phyloP scores from a whole-genome alignment of 768 basidiomycete species.

The Lenzites betulinus region DNA sequence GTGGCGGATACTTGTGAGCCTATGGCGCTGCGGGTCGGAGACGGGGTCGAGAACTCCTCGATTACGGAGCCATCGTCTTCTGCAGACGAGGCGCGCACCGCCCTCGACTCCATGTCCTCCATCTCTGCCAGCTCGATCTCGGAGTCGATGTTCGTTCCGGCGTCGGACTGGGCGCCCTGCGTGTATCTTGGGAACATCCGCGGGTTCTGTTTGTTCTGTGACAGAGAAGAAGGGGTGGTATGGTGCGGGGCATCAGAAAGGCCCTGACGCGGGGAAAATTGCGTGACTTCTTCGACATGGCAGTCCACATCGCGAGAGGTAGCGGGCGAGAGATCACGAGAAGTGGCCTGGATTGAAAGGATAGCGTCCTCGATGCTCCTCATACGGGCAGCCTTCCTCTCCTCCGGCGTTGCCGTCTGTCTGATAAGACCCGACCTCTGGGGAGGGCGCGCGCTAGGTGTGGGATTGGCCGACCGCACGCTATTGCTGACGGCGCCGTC shows the following conservation, averaged over 20 bases:
- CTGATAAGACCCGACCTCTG: background rate
- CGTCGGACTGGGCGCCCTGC: conserved; percentile 6
- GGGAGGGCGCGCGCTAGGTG: conserved; percentile 1
- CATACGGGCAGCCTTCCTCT: conserved; percentile 6
- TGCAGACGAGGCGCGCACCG: conserved; percentile 10
- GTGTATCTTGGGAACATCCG: background rate
- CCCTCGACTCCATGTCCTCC: conserved; percentile 16
- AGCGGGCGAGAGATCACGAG: conserved; percentile 5
- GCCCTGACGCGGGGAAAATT: background rate
- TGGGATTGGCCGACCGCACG: background rate
- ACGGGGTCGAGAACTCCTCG: conserved; percentile 7
- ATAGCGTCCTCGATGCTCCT: conserved; percentile 16
- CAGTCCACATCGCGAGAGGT: conserved; percentile 3
- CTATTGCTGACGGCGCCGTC: background rate
- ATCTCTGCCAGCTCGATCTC: conserved; percentile 15
- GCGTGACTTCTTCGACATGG: background rate
- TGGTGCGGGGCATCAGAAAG: conserved; percentile 11
- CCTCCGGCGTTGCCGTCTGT: background rate
- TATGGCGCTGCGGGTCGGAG: background rate
- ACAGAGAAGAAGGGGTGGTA: conserved; percentile 11
- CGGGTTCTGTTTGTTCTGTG: conserved; percentile 7
- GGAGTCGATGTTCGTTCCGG: conserved; percentile 7
- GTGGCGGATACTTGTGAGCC: conserved; percentile 1
- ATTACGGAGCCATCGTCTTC: conserved; percentile 13
- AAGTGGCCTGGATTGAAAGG: conserved; percentile 2